phyloP scores from a whole-genome alignment of 495 filamentous ascomycete species.

The Pseudomonodictys pantanalensis region DNA sequence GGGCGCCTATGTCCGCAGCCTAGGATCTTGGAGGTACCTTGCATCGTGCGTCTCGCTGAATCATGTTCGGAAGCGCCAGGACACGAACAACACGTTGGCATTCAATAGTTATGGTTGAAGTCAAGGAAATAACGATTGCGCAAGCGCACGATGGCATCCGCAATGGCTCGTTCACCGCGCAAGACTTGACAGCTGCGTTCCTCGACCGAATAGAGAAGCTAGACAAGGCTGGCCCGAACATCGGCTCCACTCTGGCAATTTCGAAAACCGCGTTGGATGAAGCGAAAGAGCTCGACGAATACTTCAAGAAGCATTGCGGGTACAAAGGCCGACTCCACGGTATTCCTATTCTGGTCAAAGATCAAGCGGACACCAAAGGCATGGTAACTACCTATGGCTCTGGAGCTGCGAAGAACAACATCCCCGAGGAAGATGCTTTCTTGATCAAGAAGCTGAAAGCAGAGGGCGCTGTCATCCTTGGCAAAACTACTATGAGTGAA shows the following conservation, averaged over 20 bases:
- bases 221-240: neutral
- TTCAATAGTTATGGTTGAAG: no score
- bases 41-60: no score
- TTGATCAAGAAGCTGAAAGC: constrained; percentile 40
- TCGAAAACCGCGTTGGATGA: neutral
- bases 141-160: neutral
- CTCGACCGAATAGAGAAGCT: neutral
- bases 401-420: constrained; percentile 44
- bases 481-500: constrained; percentile 53
- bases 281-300: neutral
- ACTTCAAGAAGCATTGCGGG: neutral
- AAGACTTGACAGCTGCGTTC: neutral
- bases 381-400: constrained; percentile 67
- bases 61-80: no score
- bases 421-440: constrained; percentile 30
- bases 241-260: neutral
- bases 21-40: no score
- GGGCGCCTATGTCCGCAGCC: no score
- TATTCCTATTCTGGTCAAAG: constrained; percentile 65
- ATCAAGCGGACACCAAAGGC: constrained; percentile 67
- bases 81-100: no score
- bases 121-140: neutral
- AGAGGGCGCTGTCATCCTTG: constrained; percentile 45
- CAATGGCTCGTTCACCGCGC: neutral
- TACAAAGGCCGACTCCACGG: constrained; percentile 54